Conservation (phyloP, 352 stramenopile species). For the Globisporangium spinosum region DNA sequence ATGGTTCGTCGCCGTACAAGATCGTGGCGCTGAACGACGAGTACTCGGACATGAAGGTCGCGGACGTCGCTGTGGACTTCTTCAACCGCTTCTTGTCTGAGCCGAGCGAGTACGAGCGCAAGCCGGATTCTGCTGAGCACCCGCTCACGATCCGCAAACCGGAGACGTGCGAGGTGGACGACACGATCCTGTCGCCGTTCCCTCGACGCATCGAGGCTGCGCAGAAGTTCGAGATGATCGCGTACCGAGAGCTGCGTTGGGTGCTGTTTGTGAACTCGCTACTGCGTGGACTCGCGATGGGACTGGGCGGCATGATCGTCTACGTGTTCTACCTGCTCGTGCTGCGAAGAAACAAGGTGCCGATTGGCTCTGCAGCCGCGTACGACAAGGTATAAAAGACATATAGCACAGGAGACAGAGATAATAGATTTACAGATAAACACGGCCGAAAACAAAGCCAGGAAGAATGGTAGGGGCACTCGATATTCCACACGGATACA, state of each 20-base stretch:
- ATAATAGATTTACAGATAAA: conserved; percentile 9
- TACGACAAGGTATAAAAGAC: conserved; percentile 76
- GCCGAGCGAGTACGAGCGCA: conserved; percentile 65
- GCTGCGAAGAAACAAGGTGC: conserved; percentile 43
- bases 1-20: conserved; percentile 59
- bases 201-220: conserved; percentile 55
- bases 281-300: conserved; percentile 69
- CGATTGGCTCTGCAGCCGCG: conserved; percentile 30
- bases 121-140: conserved; percentile 34
- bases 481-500: not conserved
- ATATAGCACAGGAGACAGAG: not conserved
- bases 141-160: conserved; percentile 59
- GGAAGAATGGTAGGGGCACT: not conserved
- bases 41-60: conserved; percentile 78
- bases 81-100: conserved; percentile 65
- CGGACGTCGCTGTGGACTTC: conserved; percentile 67
- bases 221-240: conserved; percentile 77
- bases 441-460: not conserved
- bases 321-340: conserved; percentile 82
- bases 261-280: conserved; percentile 78
- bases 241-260: conserved; percentile 77
- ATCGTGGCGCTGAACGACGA: conserved; percentile 87
- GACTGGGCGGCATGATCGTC: conserved; percentile 74
- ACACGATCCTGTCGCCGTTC: conserved; percentile 65
- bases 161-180: conserved; percentile 65